phyloP scores from a whole-genome alignment of 768 basidiomycete species.

The Kwoniella sp. region DNA sequence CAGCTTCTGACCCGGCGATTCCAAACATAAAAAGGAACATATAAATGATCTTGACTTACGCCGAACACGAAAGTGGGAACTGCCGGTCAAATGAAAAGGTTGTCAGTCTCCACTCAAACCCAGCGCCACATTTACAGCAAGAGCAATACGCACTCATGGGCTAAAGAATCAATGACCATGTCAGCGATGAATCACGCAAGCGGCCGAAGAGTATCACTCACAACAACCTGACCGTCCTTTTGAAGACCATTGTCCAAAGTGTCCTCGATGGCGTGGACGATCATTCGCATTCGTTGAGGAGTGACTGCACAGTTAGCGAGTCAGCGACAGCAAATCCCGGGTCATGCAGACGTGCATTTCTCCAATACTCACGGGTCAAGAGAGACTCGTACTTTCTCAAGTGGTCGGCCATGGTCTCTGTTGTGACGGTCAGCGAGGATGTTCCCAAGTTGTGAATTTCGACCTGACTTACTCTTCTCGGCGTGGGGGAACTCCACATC shows the following conservation, averaged over 20 bases:
- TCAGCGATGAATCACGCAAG: conserved; percentile 9
- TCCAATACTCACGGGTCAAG: conserved; percentile 61
- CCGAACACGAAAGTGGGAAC: conserved; percentile 92
- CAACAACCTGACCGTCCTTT: conserved; percentile 82
- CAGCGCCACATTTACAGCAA: not conserved
- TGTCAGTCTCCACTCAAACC: conserved; percentile 18
- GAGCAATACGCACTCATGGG: conserved; percentile 50
- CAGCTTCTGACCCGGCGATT: not conserved
- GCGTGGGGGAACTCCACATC: conserved; percentile 83
- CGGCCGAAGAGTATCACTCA: conserved; percentile 61
- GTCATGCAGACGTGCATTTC: not conserved
- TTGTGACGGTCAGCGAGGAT: not conserved
- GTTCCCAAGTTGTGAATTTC: conserved; percentile 8
- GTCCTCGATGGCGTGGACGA: conserved; percentile 94
- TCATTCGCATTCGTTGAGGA: conserved; percentile 64
- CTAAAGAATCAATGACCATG: conserved; percentile 10
- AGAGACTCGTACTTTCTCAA: conserved; percentile 84
- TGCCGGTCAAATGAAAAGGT: conserved; percentile 66
- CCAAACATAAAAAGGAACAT: not conserved
- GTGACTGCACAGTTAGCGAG: conserved; percentile 31
- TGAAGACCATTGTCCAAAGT: conserved; percentile 82
- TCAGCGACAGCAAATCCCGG: conserved; percentile 56
- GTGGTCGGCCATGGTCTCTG: conserved; percentile 84
- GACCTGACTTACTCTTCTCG: conserved; percentile 69
- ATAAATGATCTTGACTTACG: conserved; percentile 27